Evolutionary conservation across 805 yeast genomes (phyloP).

Genomic region (Myxozyma sirexii): DNA sequence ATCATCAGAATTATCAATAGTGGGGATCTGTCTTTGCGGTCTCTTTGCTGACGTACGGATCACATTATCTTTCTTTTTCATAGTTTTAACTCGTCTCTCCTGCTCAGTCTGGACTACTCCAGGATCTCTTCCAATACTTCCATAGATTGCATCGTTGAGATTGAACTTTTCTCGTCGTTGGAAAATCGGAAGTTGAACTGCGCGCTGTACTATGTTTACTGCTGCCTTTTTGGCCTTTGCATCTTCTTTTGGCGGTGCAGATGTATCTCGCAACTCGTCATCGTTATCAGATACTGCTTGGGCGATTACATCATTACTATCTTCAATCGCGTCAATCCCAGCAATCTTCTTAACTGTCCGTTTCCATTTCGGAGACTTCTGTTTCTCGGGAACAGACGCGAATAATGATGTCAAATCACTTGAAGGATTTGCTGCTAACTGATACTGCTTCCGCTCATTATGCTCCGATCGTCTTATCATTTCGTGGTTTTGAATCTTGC

Average conservation of each 20-base stretch:
- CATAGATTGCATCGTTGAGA: constrained; percentile 22
- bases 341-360: constrained; percentile 11
- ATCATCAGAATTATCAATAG: background rate
- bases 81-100: constrained; percentile 6
- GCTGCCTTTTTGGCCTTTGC: background rate
- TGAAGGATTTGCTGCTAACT: background rate
- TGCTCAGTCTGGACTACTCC: constrained; percentile 16
- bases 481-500: no score
- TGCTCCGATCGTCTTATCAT: no score
- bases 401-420: background rate
- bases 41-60: constrained; percentile 1
- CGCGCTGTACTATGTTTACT: background rate
- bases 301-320: background rate
- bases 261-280: background rate
- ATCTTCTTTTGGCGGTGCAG: background rate
- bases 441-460: background rate
- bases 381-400: background rate
- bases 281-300: background rate
- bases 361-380: constrained; percentile 8
- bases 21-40: background rate
- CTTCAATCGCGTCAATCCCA: constrained; percentile 11
- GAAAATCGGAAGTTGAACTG: constrained; percentile 3
- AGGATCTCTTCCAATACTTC: constrained; percentile 25
- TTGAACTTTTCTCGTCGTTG: constrained; percentile 12
- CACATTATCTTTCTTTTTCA: constrained; percentile 4